Evolutionary conservation across 345 rosid genomes (phyloP).

Genomic region (Pugionium dolabratum): DNA sequence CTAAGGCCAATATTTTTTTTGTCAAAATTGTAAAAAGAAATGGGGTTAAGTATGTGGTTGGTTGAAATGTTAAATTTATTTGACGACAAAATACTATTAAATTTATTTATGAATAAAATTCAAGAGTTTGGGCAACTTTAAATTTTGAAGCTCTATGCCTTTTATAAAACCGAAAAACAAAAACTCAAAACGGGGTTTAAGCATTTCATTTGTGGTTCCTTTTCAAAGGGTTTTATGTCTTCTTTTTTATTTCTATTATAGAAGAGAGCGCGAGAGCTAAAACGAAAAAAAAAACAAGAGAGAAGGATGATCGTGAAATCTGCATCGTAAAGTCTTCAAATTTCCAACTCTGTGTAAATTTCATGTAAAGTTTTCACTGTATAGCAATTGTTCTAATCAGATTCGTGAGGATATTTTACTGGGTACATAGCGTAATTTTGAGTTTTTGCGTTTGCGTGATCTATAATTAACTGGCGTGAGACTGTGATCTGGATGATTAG

Average conservation of each 20-base stretch:
- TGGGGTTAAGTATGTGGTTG: no score
- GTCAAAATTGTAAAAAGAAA: no score
- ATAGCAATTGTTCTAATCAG: constrained; percentile 7
- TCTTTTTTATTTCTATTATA: constrained; percentile 32
- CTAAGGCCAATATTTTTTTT: no score
- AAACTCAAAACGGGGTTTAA: constrained; percentile 54
- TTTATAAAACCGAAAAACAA: no score
- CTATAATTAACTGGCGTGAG: constrained; percentile 13
- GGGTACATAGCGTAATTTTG: constrained; percentile 15
- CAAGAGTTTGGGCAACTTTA: no score
- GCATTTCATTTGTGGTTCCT: constrained; percentile 44
- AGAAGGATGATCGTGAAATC: constrained; percentile 23
- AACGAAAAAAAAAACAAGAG: constrained; percentile 1
- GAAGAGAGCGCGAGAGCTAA: constrained; percentile 24
- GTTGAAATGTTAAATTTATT: no score
- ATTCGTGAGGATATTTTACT: constrained; percentile 17
- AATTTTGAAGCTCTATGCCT: no score
- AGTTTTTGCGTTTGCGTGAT: constrained; percentile 26
- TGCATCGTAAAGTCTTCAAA: constrained; percentile 5
- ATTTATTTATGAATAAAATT: no score
- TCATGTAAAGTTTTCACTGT: neutral
- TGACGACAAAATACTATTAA: no score
- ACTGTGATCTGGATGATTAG: constrained; percentile 32
- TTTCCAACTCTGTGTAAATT: constrained; percentile 9
- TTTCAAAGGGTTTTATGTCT: constrained; percentile 48